A percentile compares a stretch with the other conserved stretches of the same genome.
phyloP scores from a whole-genome alignment of 1,139 yeast species.

The Pichia terricola region DNA sequence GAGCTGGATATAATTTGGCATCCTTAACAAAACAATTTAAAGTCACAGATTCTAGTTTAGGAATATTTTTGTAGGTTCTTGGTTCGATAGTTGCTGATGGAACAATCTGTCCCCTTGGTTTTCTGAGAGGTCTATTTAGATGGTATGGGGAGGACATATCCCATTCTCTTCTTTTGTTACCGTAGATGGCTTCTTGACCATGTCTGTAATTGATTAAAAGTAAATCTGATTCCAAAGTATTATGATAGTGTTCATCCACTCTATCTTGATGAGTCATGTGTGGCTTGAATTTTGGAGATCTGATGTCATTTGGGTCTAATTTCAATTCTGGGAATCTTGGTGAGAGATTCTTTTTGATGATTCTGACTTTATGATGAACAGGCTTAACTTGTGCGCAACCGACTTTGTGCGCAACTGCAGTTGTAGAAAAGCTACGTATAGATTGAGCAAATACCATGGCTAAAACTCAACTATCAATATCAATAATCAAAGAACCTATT shows the following conservation, averaged over 20 bases:
- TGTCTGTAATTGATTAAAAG: slow-evolving; percentile 72
- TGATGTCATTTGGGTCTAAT: slow-evolving; percentile 57
- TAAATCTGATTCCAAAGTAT: slow-evolving; percentile 67
- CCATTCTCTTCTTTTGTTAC: slow-evolving; percentile 77
- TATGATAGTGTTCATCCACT: slow-evolving; percentile 65
- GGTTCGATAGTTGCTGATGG: slow-evolving; percentile 69
- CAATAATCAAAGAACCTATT: neutral
- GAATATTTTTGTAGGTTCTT: slow-evolving; percentile 57
- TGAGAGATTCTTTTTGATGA: slow-evolving; percentile 60
- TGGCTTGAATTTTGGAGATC: slow-evolving; percentile 73
- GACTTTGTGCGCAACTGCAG: slow-evolving; percentile 38
- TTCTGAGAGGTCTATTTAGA: slow-evolving; percentile 62
- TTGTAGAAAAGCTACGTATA: slow-evolving; percentile 38
- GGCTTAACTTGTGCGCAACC: slow-evolving; percentile 80
- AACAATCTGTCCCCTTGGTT: slow-evolving; percentile 56
- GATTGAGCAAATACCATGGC: slow-evolving; percentile 1
- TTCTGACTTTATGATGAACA: slow-evolving; percentile 79
- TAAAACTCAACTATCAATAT: neutral
- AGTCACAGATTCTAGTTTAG: slow-evolving; percentile 54
- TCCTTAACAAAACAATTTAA: slow-evolving; percentile 72
- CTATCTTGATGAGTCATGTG: slow-evolving; percentile 67
- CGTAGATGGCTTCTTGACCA: slow-evolving; percentile 41
- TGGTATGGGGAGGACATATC: slow-evolving; percentile 86
- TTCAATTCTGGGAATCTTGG: slow-evolving; percentile 63
- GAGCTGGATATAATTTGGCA: slow-evolving; percentile 64